Base-by-base conservation (phyloP, 2,329 filamentous ascomycete species). In the Cadophora sp. region DNA sequence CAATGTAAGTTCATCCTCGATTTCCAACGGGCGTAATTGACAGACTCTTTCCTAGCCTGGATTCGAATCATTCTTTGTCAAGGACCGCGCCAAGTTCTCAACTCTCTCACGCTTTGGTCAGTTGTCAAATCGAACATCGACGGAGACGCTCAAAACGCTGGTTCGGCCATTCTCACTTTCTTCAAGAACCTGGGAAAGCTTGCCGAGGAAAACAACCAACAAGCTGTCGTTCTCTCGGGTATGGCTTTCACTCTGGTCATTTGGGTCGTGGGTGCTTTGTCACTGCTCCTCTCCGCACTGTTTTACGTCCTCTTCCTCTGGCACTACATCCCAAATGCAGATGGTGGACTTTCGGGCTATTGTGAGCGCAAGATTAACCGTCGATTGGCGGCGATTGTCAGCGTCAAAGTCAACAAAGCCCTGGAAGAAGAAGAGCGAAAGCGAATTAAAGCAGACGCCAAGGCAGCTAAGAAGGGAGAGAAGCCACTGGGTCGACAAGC, bases 211-310 rank as follows among this genome's bases (percentile, higher is more conserved):
- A 91, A 97, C 78, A 89, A 88, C 70, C 88, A 90, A 72, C 93
- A 97, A 79, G 92, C 92, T 1, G 81, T 96, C 69, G 92, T 97
- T 73, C 84, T 98, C 62, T 92, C 90, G 48, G 91, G 93, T 79
- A 98, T 98, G 96, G 82, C 94, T 71, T 98, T 97, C 81, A 97
- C 95, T 3, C 79, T 97, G 26, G 79, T 97, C 65, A 88, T 98
- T 73, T 98, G 95, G 95, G 85, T 94, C 16, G 89, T 98, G 74
- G 91, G 92, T 0, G 87, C 92, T 6, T 77, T 98, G 1, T 89
- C 87, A 53, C 84, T 98, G 62, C 81, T 95, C n/a, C 77, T 92
- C 11, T 93, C 92, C 0, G 82, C 89, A 26, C 75, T 97, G 1
- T 89, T 97, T 69, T 98, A 97, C 80, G 80, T 97, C 46, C 87